Conservation (phyloP, 2,329 filamentous ascomycete species). For the Aspergillus oerlinghausenensis region DNA sequence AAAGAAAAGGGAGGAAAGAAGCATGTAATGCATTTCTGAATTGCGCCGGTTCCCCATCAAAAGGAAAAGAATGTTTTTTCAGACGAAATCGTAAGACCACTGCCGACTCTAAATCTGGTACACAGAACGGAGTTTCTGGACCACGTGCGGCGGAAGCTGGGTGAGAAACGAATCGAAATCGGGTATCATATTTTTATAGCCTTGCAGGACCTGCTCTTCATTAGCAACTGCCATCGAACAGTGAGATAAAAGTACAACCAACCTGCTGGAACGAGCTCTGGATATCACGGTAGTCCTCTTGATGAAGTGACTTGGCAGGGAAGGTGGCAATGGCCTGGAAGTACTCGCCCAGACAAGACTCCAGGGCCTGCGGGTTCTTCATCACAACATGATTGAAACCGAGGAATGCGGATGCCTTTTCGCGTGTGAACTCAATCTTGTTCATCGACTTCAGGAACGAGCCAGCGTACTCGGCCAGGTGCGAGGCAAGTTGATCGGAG, state of each 20-base stretch:
- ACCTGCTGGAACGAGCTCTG: constrained; percentile 74
- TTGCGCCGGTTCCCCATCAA: constrained; percentile 19
- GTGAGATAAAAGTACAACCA: constrained; percentile 30
- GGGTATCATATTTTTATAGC: constrained; percentile 46
- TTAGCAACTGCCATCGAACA: not conserved
- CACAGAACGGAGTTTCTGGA: constrained; percentile 39
- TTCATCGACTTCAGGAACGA: constrained; percentile 78
- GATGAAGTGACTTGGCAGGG: constrained; percentile 56
- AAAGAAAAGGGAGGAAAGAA: constrained; percentile 4
- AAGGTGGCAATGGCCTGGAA: constrained; percentile 78
- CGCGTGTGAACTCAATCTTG: constrained; percentile 80
- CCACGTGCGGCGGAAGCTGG: constrained; percentile 36
- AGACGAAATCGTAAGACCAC: constrained; percentile 15
- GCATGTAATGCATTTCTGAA: constrained; percentile 14
- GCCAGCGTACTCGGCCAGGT: constrained; percentile 73
- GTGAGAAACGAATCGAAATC: constrained; percentile 44
- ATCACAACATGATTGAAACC: constrained; percentile 83
- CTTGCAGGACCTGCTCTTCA: constrained; percentile 37
- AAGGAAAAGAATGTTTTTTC: constrained; percentile 6
- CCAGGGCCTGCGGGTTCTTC: constrained; percentile 87
- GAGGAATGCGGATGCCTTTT: constrained; percentile 89
- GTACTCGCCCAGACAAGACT: constrained; percentile 74
- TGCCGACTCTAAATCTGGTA: constrained; percentile 37
- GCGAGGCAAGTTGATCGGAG: constrained; percentile 69
- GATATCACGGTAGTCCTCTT: constrained; percentile 57